These are phyloP conservation scores for Suillus subaureus DNA, from an alignment of 768 basidiomycete genomes.

Conservation along the genomic window DNA sequence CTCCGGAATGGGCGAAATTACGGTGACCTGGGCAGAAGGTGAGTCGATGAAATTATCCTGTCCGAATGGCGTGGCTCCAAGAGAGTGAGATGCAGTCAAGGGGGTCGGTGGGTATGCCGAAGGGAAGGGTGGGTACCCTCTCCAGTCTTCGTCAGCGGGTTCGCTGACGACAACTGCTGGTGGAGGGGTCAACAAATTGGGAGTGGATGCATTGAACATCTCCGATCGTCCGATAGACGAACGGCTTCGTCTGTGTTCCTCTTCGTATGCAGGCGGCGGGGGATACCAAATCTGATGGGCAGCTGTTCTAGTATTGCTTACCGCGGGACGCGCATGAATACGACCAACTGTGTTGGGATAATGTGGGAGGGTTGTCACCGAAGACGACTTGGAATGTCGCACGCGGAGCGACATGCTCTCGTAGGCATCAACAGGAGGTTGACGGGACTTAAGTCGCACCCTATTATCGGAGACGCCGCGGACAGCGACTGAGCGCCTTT, in stretches of 20 bases:
- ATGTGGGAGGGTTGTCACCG: slow-evolving; percentile 24
- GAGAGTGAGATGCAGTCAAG: slow-evolving; percentile 39
- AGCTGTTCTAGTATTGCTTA: slow-evolving; percentile 17
- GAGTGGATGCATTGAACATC: slow-evolving; percentile 11
- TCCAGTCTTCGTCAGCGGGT: slow-evolving; percentile 63
- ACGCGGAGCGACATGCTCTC: slow-evolving; percentile 10
- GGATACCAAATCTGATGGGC: slow-evolving; percentile 63
- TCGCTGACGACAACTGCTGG: slow-evolving; percentile 16
- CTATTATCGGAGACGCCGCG: slow-evolving; percentile 25
- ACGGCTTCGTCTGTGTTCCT: slow-evolving; percentile 32
- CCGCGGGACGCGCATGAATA: slow-evolving; percentile 28
- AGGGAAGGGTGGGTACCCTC: slow-evolving; percentile 73
- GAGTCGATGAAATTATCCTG: slow-evolving; percentile 9
- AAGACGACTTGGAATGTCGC: slow-evolving; percentile 19
- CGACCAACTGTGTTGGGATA: slow-evolving; percentile 25
- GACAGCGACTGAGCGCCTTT: slow-evolving; percentile 13
- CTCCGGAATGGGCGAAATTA: slow-evolving; percentile 37
- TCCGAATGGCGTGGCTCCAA: slow-evolving; percentile 18
- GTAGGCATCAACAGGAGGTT: slow-evolving; percentile 8
- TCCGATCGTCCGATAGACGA: slow-evolving; percentile 19
- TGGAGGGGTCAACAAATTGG: slow-evolving; percentile 7
- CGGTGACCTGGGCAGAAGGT: slow-evolving; percentile 20
- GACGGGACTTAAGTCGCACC: slow-evolving; percentile 6
- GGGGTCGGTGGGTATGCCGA: slow-evolving; percentile 79
- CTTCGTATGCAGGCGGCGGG: slow-evolving; percentile 49